Conservation (phyloP, 2,329 filamentous ascomycete species). For the Penicillium expansum region DNA sequence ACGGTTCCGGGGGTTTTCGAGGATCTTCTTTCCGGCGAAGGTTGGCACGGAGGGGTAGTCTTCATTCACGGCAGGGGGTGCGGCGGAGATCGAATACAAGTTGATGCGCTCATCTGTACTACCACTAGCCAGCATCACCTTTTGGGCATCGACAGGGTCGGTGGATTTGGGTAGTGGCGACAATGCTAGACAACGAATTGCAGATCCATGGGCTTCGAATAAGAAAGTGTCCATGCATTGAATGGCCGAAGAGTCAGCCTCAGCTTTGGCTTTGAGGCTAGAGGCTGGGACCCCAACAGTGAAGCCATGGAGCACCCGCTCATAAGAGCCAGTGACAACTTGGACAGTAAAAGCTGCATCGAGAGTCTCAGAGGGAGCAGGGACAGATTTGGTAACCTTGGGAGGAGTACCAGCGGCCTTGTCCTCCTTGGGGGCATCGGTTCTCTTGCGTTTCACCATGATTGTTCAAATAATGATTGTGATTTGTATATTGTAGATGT, state of each 20-base stretch:
- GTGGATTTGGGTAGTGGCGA: constrained; percentile 66
- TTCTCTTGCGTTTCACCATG: constrained; percentile 50
- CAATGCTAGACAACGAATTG: constrained; percentile 83
- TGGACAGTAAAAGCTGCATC: constrained; percentile 63
- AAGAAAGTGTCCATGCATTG: constrained; percentile 90
- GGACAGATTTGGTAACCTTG: constrained; percentile 36
- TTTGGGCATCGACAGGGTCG: constrained; percentile 61
- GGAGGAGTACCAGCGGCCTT: constrained; percentile 25
- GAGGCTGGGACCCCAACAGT: constrained; percentile 64
- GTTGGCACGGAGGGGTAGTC: constrained; percentile 61
- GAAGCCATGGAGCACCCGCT: constrained; percentile 85
- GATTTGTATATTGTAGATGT: background rate
- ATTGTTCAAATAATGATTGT: constrained; percentile 4
- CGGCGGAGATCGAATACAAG: constrained; percentile 80
- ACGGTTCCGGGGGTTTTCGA: constrained; percentile 81
- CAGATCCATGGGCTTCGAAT: constrained; percentile 88
- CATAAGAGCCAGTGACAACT: constrained; percentile 90
- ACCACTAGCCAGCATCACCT: constrained; percentile 85
- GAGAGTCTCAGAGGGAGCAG: constrained; percentile 27
- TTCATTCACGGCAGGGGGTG: constrained; percentile 58
- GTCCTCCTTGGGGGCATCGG: constrained; percentile 29
- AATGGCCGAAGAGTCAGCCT: constrained; percentile 41
- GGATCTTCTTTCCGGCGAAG: constrained; percentile 68
- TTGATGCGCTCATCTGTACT: constrained; percentile 94
- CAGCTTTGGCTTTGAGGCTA: constrained; percentile 26